These are phyloP conservation scores for Ganoderma lucidum DNA, from an alignment of 1,284 basidiomycete genomes.

Conservation along the genomic window DNA sequence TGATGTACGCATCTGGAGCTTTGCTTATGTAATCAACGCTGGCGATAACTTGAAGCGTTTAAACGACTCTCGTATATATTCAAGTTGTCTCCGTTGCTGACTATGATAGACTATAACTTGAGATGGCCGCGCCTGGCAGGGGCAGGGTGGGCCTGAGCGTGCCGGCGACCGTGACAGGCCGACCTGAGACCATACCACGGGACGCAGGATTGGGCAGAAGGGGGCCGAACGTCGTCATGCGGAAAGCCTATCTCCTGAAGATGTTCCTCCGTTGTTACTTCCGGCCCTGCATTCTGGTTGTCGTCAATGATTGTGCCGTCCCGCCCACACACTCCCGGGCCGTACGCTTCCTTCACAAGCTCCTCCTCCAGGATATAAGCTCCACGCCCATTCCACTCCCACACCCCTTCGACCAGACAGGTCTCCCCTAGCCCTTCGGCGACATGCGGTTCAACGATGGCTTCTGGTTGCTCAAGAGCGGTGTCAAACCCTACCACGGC, in stretches of 20 bases:
- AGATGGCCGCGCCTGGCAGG: not conserved
- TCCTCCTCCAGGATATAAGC: slow-evolving; percentile 21
- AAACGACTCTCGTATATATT: not conserved
- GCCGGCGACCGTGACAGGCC: not conserved
- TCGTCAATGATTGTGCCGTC: slow-evolving; percentile 20
- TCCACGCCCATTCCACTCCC: not conserved
- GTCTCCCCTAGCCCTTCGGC: not conserved
- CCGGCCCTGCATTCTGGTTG: slow-evolving; percentile 18
- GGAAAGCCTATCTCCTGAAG: slow-evolving; percentile 20
- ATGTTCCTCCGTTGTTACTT: slow-evolving; percentile 24
- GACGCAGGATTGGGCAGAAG: slow-evolving; percentile 1
- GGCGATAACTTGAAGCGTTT: too few species aligned
- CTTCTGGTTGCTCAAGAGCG: slow-evolving; percentile 73
- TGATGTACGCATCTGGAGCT: not conserved
- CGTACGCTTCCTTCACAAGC: slow-evolving; percentile 9
- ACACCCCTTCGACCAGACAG: not conserved
- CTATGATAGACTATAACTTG: not conserved
- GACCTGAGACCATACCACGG: not conserved
- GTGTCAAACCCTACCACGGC: slow-evolving; percentile 67
- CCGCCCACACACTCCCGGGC: slow-evolving; percentile 21
- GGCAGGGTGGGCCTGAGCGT: not conserved
- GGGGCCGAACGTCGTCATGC: slow-evolving; percentile 23
- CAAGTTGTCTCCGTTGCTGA: not conserved
- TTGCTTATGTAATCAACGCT: not conserved
- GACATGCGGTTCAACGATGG: slow-evolving; percentile 60